Evolutionary conservation across 1,139 yeast species (phyloP).

Genomic region (Candida tetrigidarum): DNA sequence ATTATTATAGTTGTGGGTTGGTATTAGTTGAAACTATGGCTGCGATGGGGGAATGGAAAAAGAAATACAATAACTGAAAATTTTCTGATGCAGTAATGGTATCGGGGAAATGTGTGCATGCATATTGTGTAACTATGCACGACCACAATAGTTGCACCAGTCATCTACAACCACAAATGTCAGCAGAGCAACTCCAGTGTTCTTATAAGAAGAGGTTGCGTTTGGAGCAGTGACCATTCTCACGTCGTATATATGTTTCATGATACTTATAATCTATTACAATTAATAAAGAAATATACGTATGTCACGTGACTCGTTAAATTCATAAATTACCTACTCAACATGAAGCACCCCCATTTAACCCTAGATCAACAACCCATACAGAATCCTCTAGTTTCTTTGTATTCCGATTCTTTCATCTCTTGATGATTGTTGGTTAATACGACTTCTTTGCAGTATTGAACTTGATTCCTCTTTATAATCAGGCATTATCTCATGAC

Average conservation of each 20-base stretch:
- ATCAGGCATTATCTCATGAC: conserved; percentile 15
- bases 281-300: not conserved
- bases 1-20: not conserved
- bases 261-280: not conserved
- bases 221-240: too few relatives aligned
- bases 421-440: conserved; percentile 13
- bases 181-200: not conserved
- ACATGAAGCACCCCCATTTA: not conserved
- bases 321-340: too few relatives aligned
- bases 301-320: conserved; percentile 1
- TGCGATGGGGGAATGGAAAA: conserved; percentile 7
- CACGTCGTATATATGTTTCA: too few relatives aligned
- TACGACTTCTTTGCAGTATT: conserved; percentile 7
- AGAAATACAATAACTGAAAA: not conserved
- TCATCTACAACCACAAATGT: not conserved
- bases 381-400: conserved; percentile 13
- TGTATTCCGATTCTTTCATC: conserved; percentile 26
- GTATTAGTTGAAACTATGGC: not conserved
- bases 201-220: too few relatives aligned
- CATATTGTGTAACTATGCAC: not conserved
- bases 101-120: not conserved
- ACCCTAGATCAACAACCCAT: too few relatives aligned
- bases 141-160: not conserved
- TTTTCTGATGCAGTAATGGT: not conserved
- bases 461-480: conserved; percentile 15